These are phyloP conservation scores for Malassezia globosa DNA, from an alignment of 1,284 basidiomycete species.

Conservation along the genomic window DNA sequence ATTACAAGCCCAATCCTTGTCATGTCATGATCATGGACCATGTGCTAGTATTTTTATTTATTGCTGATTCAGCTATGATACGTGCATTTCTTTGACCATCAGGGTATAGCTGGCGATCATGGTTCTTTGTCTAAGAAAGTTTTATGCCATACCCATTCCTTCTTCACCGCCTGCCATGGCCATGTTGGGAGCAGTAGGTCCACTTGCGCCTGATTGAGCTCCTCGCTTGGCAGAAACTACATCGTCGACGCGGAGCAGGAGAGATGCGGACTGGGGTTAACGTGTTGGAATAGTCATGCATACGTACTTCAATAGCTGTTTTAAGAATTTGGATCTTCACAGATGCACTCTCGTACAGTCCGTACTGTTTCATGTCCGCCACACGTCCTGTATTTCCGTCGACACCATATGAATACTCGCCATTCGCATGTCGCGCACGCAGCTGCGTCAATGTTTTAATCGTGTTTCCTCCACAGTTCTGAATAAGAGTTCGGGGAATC, in stretches of 20 bases:
- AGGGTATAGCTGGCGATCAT: too few species aligned
- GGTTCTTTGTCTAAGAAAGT: too few species aligned
- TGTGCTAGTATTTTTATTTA: too few species aligned
- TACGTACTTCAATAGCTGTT: slow-evolving; percentile 77
- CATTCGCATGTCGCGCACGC: slow-evolving; percentile 77
- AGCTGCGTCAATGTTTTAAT: slow-evolving; percentile 85
- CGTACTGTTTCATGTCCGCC: slow-evolving; percentile 87
- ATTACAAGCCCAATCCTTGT: too few species aligned
- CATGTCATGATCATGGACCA: too few species aligned
- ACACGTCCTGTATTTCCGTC: slow-evolving; percentile 91
- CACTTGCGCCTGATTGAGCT: neutral
- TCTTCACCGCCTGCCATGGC: slow-evolving; percentile 15
- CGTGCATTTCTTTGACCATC: too few species aligned
- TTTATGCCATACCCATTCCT: slow-evolving; percentile 4
- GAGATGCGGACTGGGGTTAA: slow-evolving; percentile 84
- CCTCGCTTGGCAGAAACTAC: slow-evolving; percentile 65
- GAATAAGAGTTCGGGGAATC: slow-evolving; percentile 85
- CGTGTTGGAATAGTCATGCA: slow-evolving; percentile 88
- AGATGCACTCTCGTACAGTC: slow-evolving; percentile 83
- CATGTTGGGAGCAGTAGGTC: slow-evolving; percentile 12
- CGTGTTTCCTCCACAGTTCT: slow-evolving; percentile 89
- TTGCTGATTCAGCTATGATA: too few species aligned
- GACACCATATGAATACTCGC: slow-evolving; percentile 80
- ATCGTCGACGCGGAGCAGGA: slow-evolving; percentile 86
- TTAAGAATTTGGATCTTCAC: slow-evolving; percentile 97